A percentile compares a stretch with the other conserved stretches of the same genome.
Evolutionary conservation across 768 basidiomycete species (phyloP).

Genomic region (Tricholoma flavovirens): DNA sequence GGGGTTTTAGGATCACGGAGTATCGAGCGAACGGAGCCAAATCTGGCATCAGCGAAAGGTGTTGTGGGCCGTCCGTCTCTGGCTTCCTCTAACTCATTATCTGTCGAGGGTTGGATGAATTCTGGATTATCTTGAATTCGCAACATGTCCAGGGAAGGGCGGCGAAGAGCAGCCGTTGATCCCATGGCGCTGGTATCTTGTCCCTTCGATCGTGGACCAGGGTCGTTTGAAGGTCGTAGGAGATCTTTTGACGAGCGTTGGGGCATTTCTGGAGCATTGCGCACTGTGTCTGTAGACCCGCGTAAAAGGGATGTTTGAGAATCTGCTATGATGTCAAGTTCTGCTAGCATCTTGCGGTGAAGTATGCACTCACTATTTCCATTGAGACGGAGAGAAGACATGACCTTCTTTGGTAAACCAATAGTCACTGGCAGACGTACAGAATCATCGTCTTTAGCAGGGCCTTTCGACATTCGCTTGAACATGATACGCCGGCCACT

Average conservation of each 20-base stretch:
- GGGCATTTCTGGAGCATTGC: constrained; percentile 11
- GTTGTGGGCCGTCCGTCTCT: constrained; percentile 24
- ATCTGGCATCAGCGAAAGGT: constrained; percentile 29
- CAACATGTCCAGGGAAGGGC: constrained; percentile 37
- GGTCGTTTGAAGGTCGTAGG: constrained; percentile 18
- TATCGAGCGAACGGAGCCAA: constrained; percentile 63
- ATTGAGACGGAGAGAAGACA: constrained; percentile 25
- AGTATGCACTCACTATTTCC: constrained; percentile 30
- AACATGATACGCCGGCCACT: constrained; percentile 43
- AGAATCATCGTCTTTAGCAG: constrained; percentile 37
- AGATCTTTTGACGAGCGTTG: constrained; percentile 30
- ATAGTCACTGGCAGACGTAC: constrained; percentile 27
- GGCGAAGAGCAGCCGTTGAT: constrained; percentile 18
- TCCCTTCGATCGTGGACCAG: background rate
- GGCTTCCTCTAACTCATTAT: constrained; percentile 6
- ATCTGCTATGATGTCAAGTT: constrained; percentile 14
- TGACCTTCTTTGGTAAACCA: constrained; percentile 49
- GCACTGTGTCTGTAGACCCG: constrained; percentile 11
- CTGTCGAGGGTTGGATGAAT: constrained; percentile 2
- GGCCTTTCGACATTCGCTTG: constrained; percentile 44
- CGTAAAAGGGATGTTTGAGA: constrained; percentile 28
- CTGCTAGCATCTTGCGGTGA: background rate
- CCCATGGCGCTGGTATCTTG: constrained; percentile 6
- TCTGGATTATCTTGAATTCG: constrained; percentile 18
- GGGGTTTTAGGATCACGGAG: constrained; percentile 67